Evolutionary conservation across 2,329 filamentous ascomycete species (phyloP).

Genomic region (Paecilomyces formosus): DNA sequence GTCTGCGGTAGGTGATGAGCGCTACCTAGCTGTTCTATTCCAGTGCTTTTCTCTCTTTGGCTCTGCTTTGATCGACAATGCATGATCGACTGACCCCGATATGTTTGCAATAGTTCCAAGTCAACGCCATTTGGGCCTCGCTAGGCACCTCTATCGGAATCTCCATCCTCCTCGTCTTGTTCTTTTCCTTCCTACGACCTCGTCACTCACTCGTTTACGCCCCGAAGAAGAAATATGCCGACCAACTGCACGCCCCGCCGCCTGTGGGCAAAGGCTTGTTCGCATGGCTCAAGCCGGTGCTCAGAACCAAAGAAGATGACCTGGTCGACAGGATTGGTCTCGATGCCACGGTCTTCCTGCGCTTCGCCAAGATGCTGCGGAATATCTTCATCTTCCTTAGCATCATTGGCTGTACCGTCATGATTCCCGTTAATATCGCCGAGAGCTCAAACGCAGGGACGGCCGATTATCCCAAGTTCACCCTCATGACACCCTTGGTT

Average conservation of each 20-base stretch:
- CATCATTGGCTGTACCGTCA: slow-evolving; percentile 64
- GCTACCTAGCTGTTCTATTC: too few relatives aligned
- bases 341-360: slow-evolving; percentile 84
- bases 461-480: slow-evolving; percentile 24
- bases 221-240: slow-evolving; percentile 85
- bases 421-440: slow-evolving; percentile 72
- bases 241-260: slow-evolving; percentile 82
- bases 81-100: not conserved
- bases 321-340: slow-evolving; percentile 78
- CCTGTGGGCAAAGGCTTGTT: slow-evolving; percentile 79
- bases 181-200: slow-evolving; percentile 84
- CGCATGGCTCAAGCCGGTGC: slow-evolving; percentile 74
- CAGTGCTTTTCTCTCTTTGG: not conserved
- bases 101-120: slow-evolving; percentile 38
- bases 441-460: slow-evolving; percentile 33
- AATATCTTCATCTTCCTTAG: slow-evolving; percentile 75
- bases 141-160: slow-evolving; percentile 72
- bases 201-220: slow-evolving; percentile 91
- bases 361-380: slow-evolving; percentile 82
- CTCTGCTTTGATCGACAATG: slow-evolving; percentile 1
- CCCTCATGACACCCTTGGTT: slow-evolving; percentile 45
- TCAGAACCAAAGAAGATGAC: slow-evolving; percentile 68
- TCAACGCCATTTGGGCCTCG: slow-evolving; percentile 66
- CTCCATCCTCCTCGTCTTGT: slow-evolving; percentile 63
- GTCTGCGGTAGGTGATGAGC: slow-evolving; percentile 27